Evolutionary conservation across 1,284 basidiomycete genomes (phyloP).

Genomic region (Xanthoconium separans): DNA sequence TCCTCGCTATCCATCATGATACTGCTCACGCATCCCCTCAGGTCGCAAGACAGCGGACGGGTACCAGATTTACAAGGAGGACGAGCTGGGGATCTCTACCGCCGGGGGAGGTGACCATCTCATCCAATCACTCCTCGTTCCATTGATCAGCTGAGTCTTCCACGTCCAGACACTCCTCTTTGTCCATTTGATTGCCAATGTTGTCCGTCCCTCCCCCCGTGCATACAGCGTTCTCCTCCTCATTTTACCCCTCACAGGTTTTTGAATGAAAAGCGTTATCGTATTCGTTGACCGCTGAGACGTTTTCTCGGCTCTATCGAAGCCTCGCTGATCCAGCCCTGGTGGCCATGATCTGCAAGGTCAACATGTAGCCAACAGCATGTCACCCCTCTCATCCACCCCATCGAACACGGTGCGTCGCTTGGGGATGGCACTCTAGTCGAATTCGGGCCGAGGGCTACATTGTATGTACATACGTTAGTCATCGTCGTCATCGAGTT

Average conservation of each 20-base stretch:
- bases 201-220: slow-evolving; percentile 51
- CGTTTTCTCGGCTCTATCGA: slow-evolving; percentile 57
- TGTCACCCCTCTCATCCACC: slow-evolving; percentile 26
- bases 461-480: slow-evolving; percentile 23
- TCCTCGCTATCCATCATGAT: slow-evolving; percentile 19
- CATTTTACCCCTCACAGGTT: slow-evolving; percentile 37
- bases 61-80: slow-evolving; percentile 82
- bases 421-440: slow-evolving; percentile 16
- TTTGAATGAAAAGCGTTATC: slow-evolving; percentile 33
- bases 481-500: slow-evolving; percentile 56
- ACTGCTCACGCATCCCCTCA: slow-evolving; percentile 30
- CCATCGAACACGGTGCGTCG: slow-evolving; percentile 22
- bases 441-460: slow-evolving; percentile 20
- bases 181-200: slow-evolving; percentile 86
- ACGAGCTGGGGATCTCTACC: slow-evolving; percentile 74
- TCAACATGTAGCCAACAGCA: slow-evolving; percentile 66
- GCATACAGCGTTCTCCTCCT: slow-evolving; percentile 1
- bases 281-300: background rate
- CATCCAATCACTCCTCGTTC: slow-evolving; percentile 6
- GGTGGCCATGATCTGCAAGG: slow-evolving; percentile 46
- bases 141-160: slow-evolving; percentile 23
- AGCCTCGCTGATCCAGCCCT: slow-evolving; percentile 48
- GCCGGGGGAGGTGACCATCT: slow-evolving; percentile 69
- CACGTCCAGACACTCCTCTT: slow-evolving; percentile 55
- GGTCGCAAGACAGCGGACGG: slow-evolving; percentile 86